Conservation (phyloP, 768 basidiomycete species). For the Mycena indigotica region DNA sequence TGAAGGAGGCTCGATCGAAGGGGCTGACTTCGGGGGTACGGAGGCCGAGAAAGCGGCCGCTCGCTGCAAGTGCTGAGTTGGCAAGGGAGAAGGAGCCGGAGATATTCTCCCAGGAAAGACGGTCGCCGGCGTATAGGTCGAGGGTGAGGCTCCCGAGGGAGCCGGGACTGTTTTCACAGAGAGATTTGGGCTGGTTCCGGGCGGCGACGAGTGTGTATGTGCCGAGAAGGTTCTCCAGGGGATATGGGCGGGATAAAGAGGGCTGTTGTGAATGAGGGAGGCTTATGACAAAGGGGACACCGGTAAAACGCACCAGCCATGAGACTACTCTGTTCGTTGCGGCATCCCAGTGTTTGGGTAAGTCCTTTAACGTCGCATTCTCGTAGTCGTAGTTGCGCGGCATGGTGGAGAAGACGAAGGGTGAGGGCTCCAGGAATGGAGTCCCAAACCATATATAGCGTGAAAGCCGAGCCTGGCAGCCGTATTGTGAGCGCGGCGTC, state of each 20-base stretch:
- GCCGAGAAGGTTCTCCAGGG: conserved; percentile 1
- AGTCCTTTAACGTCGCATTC: background rate
- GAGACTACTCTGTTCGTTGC: background rate
- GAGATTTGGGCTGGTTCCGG: background rate
- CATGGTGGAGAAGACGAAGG: background rate
- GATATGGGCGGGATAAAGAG: background rate
- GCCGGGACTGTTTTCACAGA: background rate
- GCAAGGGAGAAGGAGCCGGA: background rate
- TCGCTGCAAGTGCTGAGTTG: background rate
- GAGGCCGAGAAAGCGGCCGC: background rate
- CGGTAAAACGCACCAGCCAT: conserved; percentile 1
- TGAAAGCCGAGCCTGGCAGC: background rate
- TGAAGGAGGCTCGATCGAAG: background rate
- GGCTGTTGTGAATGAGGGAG: background rate
- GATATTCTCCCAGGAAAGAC: background rate
- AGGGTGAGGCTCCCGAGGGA: conserved; percentile 2
- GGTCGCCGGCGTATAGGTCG: background rate
- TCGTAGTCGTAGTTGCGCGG: background rate
- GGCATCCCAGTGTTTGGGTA: conserved; percentile 6
- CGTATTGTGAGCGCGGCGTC: background rate
- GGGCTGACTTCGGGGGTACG: background rate
- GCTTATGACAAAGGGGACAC: background rate
- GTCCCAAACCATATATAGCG: background rate
- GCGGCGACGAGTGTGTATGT: conserved; percentile 8
- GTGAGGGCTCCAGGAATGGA: background rate